phyloP scores from a whole-genome alignment of 306 rosid genomes.

The Sechiopsis laciniata region DNA sequence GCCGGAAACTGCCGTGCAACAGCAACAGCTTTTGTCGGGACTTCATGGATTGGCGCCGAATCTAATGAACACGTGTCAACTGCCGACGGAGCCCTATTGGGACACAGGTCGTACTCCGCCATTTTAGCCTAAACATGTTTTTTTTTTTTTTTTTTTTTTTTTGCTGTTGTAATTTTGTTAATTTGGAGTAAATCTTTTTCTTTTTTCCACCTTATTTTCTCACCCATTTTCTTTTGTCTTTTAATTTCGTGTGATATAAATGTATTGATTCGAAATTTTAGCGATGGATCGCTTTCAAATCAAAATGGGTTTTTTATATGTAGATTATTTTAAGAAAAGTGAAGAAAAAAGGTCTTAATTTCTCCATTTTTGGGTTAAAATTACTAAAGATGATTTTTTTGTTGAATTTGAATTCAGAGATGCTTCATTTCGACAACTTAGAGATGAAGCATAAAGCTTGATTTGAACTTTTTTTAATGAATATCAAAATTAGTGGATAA shows the following conservation, averaged over 20 bases:
- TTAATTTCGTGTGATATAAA: not conserved
- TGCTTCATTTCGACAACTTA: conserved; percentile 35
- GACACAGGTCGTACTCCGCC: conserved; percentile 56
- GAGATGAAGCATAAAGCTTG: conserved; percentile 32
- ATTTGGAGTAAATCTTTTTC: not conserved
- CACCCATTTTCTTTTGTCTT: not conserved
- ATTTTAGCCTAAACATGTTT: conserved; percentile 25
- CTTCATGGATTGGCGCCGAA: conserved; percentile 79
- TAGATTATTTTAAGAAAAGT: not conserved
- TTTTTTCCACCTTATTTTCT: not conserved
- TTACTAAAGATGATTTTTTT: not conserved
- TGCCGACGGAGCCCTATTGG: conserved; percentile 82
- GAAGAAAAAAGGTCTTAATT: not conserved
- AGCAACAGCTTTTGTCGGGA: conserved; percentile 47
- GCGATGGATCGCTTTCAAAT: not conserved
- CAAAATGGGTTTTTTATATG: not conserved
- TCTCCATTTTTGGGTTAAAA: not conserved
- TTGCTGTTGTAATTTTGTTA: not conserved
- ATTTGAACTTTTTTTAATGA: too few relatives aligned
- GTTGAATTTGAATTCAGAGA: not conserved
- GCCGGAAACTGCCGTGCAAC: conserved; percentile 48
- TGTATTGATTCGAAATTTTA: not conserved
- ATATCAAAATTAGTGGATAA: too few relatives aligned
- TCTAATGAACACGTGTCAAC: conserved; percentile 62
- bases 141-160: not conserved